These are phyloP conservation scores for Mortierella sp. DNA, from an alignment of 371 early-diverging fungal genomes.

Conservation along the genomic window DNA sequence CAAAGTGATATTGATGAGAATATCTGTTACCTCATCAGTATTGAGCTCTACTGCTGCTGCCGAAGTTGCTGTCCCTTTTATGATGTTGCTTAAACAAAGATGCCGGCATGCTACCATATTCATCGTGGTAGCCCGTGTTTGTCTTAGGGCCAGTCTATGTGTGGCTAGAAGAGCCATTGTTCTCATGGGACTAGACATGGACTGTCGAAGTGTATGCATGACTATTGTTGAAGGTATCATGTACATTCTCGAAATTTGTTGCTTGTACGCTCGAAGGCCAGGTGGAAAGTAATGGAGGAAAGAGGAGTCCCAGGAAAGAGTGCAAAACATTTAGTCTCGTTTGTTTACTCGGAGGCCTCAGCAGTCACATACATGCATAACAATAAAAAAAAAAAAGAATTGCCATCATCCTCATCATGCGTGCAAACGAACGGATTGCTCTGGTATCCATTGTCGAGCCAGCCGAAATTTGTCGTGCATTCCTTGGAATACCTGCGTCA, in stretches of 20 bases:
- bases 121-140: too few species aligned
- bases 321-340: background rate
- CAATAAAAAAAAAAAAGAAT: background rate
- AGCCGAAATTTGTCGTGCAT: background rate
- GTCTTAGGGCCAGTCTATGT: constrained; percentile 1
- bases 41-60: background rate
- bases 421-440: constrained; percentile 61
- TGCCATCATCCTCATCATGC: constrained; percentile 50
- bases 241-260: background rate
- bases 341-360: background rate
- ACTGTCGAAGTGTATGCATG: background rate
- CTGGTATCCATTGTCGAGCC: constrained; percentile 36
- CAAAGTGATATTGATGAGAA: too few species aligned
- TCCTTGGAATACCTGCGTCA: background rate
- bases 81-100: background rate
- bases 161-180: background rate
- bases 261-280: background rate
- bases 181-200: background rate
- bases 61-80: background rate
- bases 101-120: background rate
- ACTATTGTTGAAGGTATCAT: constrained; percentile 2
- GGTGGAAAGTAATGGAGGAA: background rate
- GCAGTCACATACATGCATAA: background rate
- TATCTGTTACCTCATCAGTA: background rate
- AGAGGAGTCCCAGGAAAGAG: too few species aligned